Conservation (phyloP, 1,284 basidiomycete species). For the Microbotryum lychnidis-dioicae region DNA sequence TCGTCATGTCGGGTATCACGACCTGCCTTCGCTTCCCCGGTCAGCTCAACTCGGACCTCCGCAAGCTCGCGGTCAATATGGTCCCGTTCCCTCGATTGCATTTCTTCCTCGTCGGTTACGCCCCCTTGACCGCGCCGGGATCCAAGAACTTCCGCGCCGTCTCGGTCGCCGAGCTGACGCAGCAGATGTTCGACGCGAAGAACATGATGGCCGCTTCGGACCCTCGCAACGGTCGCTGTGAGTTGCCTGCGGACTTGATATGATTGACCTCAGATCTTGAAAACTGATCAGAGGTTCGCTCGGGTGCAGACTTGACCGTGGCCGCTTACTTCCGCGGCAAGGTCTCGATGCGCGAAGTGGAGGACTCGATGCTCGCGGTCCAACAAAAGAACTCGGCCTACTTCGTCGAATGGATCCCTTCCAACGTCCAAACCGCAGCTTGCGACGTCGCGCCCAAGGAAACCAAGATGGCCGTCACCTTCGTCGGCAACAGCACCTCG, state of each 20-base stretch:
- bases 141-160: constrained; percentile 82
- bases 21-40: constrained; percentile 96
- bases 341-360: constrained; percentile 97
- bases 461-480: constrained; percentile 82
- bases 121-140: constrained; percentile 85
- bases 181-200: constrained; percentile 98
- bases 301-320: constrained; percentile 51
- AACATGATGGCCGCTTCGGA: constrained; percentile 72
- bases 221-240: constrained; percentile 72
- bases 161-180: constrained; percentile 88
- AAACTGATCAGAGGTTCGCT: not conserved
- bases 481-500: constrained; percentile 84
- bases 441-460: constrained; percentile 91
- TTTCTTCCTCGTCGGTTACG: constrained; percentile 98
- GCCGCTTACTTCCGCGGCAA: constrained; percentile 98
- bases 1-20: constrained; percentile 97
- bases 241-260: not conserved
- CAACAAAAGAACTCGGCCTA: constrained; percentile 96
- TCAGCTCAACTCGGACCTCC: constrained; percentile 89
- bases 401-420: constrained; percentile 97
- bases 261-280: constrained; percentile 65
- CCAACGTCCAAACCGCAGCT: constrained; percentile 92
- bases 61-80: constrained; percentile 98
- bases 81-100: constrained; percentile 59
- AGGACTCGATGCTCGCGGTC: constrained; percentile 80